A percentile compares a stretch with the other conserved stretches of the same genome.
These are phyloP conservation scores for Logfia minima DNA, from an alignment of 129 eudicot species.

Conservation along the genomic window DNA sequence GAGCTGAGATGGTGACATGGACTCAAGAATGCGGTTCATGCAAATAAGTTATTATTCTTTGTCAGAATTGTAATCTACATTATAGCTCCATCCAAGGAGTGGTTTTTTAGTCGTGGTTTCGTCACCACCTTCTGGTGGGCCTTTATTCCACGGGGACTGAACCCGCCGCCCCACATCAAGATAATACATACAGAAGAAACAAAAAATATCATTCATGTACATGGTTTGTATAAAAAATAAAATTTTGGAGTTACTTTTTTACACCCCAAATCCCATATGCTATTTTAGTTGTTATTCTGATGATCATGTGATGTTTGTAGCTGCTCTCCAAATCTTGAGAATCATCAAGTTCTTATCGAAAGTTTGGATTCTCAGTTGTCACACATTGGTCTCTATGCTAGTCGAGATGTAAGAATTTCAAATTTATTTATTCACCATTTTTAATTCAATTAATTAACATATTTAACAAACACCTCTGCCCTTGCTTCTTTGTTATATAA, in stretches of 20 bases:
- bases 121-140: no score
- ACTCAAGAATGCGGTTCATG: background rate
- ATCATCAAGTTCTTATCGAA: conserved; percentile 93
- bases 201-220: background rate
- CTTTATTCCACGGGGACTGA: background rate
- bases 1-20: background rate
- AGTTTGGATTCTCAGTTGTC: conserved; percentile 87
- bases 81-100: background rate
- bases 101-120: no score
- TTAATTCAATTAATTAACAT: background rate
- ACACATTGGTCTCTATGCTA: conserved; percentile 88
- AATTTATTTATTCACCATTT: conserved; percentile 1
- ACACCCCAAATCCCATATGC: background rate
- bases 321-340: conserved; percentile 91
- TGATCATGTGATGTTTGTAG: conserved; percentile 41
- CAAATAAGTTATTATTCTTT: background rate
- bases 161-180: background rate
- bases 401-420: conserved; percentile 67
- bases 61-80: background rate
- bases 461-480: background rate
- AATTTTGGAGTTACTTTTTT: background rate
- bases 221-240: background rate
- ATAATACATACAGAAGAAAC: background rate
- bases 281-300: conserved; percentile 13
- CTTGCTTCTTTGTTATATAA: background rate